Percentiles rank a stretch among this genome's conserved stretches.
These are phyloP conservation scores for Periglandula ipomoeae DNA, from an alignment of 2,329 filamentous ascomycete genomes.

Conservation along the genomic window DNA sequence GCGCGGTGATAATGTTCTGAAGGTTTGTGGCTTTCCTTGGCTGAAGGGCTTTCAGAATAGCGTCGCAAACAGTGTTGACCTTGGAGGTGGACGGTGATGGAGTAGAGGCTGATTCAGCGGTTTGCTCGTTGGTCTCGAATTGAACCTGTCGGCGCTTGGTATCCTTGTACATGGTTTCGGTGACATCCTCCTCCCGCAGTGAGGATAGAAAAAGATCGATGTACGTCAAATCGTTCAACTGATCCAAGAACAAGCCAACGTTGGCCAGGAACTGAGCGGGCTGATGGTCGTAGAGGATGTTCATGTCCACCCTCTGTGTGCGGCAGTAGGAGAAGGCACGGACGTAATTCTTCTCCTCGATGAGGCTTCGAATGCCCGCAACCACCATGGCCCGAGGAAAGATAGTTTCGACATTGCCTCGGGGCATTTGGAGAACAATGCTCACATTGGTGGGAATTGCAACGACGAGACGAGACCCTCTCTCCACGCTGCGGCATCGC, in stretches of 20 bases:
- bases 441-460: conserved; percentile 83
- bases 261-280: conserved; percentile 75
- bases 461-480: conserved; percentile 77
- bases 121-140: conserved; percentile 3
- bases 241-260: conserved; percentile 69
- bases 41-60: conserved; percentile 61
- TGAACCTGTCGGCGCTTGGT: conserved; percentile 45
- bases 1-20: conserved; percentile 88
- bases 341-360: conserved; percentile 72
- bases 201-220: conserved; percentile 89
- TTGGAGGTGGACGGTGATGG: conserved; percentile 37
- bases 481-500: conserved; percentile 82
- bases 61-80: conserved; percentile 81
- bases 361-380: conserved; percentile 73
- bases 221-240: conserved; percentile 71
- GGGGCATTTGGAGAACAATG: conserved; percentile 85
- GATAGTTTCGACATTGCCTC: conserved; percentile 92
- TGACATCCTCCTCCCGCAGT: conserved; percentile 85
- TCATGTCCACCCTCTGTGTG: conserved; percentile 94
- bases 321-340: conserved; percentile 81
- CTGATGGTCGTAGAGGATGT: conserved; percentile 90
- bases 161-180: conserved; percentile 86
- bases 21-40: conserved; percentile 55
- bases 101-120: conserved; percentile 6
- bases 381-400: conserved; percentile 88